phyloP scores from a whole-genome alignment of 805 yeast genomes.

The Clavispora phyllophila region DNA sequence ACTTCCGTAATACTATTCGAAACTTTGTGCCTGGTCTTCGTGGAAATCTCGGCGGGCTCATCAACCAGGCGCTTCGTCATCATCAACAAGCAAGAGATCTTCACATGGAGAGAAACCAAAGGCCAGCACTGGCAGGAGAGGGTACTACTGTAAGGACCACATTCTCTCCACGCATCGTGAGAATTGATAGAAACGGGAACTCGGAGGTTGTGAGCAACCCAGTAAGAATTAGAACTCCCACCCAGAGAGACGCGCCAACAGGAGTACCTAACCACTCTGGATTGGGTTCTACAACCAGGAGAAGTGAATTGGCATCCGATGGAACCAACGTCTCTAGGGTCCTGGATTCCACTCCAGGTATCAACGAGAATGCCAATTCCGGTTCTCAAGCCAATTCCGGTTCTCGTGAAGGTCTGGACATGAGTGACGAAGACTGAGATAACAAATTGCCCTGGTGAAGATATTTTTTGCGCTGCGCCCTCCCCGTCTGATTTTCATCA shows the following conservation, averaged over 20 bases:
- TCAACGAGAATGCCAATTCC: background rate
- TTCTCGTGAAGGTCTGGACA: background rate
- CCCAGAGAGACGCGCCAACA: background rate
- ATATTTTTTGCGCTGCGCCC: too few species aligned
- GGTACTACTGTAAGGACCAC: background rate
- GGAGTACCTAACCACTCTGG: background rate
- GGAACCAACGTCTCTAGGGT: background rate
- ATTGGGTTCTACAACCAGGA: background rate
- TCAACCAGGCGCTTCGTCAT: constrained; percentile 6
- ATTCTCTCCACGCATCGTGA: background rate
- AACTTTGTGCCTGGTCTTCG: background rate
- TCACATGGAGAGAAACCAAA: background rate
- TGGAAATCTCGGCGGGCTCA: constrained; percentile 2
- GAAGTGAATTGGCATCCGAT: background rate
- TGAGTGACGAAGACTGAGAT: background rate
- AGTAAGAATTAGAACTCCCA: background rate
- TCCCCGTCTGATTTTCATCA: too few species aligned
- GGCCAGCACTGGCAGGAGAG: background rate
- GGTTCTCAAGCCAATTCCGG: background rate
- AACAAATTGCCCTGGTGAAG: too few species aligned
- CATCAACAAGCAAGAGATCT: constrained; percentile 1
- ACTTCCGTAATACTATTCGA: constrained; percentile 1
- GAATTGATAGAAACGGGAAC: background rate
- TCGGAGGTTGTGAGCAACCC: background rate
- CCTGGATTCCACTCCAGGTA: background rate